Evolutionary conservation across 2,329 filamentous ascomycete species (phyloP), one percentile per base, ranked within the genome.

Genomic region (Fusarium sp.): DNA sequence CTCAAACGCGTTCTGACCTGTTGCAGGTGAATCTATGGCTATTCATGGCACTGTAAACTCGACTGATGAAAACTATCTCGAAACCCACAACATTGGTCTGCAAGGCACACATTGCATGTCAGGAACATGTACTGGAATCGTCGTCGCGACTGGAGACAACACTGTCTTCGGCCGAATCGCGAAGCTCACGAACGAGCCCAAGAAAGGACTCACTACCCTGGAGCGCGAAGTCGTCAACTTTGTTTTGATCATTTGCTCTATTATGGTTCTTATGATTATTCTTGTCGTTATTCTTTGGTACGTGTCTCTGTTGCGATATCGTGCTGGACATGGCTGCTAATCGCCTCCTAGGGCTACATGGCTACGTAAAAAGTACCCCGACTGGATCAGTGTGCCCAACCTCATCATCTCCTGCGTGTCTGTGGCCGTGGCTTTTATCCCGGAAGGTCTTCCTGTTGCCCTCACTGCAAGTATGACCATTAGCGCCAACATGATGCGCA

Each of bases 51-150:
- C 88, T 0, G 84, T 92, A 13, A 85, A 92, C n/a, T 88, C 85
- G 0, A 91, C 89, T 0, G 91, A 94, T 73, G 83, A 86, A 40
- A 94, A 94, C 77, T 94, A 93, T 74, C 88, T 95, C 31, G 92
- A 95, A 76, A 94, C 92, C 4, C 88, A 88, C 55, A 92, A 90
- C 72, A 93, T 95, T 56, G 92, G 92, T 23, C 84, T 95, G 10
- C 92, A 94, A 76, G 92, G 93, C n/a, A 94, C 92, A 1, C 91
- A 94, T 74, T 94, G 92, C 71, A 89, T 92, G 5, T 90, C 89
- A 7, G 92, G 92, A 4, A 89, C 83, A 23, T 90, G 88, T 54
- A 82, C 86, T 13, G 92, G 90, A 16, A 80, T 94, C 10, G 90
- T 93, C 2, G 89, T 95, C 11, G 88, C 89, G 1, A 94, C 90